Conservation (phyloP, 345 rosid species). For the Nephelium lappaceum region DNA sequence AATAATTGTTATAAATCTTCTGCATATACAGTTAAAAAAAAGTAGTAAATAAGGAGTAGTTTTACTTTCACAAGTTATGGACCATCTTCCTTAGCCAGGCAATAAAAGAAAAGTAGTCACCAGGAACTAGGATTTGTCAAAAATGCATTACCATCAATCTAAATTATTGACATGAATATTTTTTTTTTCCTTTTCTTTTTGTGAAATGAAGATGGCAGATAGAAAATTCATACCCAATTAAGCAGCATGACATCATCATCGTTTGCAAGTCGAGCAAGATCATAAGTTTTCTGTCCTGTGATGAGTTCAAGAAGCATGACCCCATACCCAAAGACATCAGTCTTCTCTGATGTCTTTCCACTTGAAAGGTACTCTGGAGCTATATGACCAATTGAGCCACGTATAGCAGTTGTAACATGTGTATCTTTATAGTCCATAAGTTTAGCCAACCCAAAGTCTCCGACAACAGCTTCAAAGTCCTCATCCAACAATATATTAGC, state of each 20-base stretch:
- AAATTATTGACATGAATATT: not conserved
- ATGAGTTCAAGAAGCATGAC: conserved; percentile 98
- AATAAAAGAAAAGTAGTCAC: not conserved
- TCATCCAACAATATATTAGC: conserved; percentile 94
- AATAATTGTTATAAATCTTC: not conserved
- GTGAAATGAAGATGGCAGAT: not conserved
- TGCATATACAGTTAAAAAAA: not conserved
- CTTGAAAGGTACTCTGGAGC: conserved; percentile 96
- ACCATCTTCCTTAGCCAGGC: conserved; percentile 9
- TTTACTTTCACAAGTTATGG: not conserved
- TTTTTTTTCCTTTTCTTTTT: too few relatives aligned
- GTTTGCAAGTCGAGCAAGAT: conserved; percentile 94
- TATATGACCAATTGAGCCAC: conserved; percentile 96
- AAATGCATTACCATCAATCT: not conserved
- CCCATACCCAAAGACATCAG: conserved; percentile 98
- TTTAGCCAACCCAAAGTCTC: conserved; percentile 94
- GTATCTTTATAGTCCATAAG: conserved; percentile 92
- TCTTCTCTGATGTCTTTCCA: conserved; percentile 90
- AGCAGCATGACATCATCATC: conserved; percentile 94
- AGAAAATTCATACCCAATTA: conserved; percentile 69
- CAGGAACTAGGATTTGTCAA: not conserved
- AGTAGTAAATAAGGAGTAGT: too few relatives aligned
- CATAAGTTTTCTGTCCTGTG: conserved; percentile 91
- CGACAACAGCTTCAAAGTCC: conserved; percentile 94
- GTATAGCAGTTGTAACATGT: conserved; percentile 94